Conservation (phyloP, 2,329 filamentous ascomycete species). For the Bisporella sp. region DNA sequence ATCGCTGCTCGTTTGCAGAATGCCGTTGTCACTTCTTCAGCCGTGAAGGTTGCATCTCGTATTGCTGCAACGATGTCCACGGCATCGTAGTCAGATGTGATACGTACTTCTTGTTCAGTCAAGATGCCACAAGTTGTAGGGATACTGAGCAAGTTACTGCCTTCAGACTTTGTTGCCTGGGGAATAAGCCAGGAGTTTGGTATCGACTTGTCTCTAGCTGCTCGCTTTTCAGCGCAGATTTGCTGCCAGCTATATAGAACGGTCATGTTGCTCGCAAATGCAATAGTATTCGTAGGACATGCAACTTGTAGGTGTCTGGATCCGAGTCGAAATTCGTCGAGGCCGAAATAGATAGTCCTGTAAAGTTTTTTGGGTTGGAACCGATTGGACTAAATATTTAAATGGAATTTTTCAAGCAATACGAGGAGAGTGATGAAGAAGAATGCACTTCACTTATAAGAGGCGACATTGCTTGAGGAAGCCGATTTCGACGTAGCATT, state of each 20-base stretch:
- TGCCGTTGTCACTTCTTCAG: constrained; percentile 39
- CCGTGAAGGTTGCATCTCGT: constrained; percentile 12
- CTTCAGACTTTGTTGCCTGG: background rate
- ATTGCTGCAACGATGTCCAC: background rate
- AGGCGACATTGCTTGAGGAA: too few species aligned
- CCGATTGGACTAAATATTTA: background rate
- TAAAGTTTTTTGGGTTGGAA: background rate
- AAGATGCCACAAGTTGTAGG: background rate
- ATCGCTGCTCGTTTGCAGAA: constrained; percentile 45
- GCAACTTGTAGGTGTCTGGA: background rate
- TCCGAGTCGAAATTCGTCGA: background rate
- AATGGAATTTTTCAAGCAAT: background rate
- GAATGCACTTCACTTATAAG: too few species aligned
- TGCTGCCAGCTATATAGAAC: background rate
- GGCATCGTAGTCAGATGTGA: background rate
- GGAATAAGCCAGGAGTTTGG: background rate
- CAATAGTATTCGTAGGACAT: background rate
- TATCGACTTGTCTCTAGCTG: background rate
- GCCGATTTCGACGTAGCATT: too few species aligned
- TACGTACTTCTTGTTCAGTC: background rate
- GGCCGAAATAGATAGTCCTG: background rate
- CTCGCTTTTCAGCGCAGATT: background rate
- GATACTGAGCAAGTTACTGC: background rate
- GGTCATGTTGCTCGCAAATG: background rate
- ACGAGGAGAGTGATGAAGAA: too few species aligned